Evolutionary conservation across 176 grass and related monocot species (phyloP), one percentile per base, ranked within the genome.

Genomic region (Olyra latifolia): DNA sequence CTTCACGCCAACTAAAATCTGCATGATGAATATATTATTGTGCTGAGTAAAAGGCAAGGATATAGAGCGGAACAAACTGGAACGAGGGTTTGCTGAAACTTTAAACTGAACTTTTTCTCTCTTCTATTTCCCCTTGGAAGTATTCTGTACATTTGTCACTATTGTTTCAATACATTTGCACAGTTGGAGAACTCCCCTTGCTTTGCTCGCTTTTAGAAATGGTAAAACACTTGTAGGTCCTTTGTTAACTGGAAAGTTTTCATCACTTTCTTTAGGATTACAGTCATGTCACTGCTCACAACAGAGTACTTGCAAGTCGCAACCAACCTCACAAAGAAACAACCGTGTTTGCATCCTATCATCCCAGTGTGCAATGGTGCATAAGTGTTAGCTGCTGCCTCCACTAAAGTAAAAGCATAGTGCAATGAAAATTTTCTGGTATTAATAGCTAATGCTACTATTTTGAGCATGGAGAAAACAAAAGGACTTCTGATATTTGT

Each of bases 1-100:
- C 74, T 95, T 98, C 86, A 98, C 88, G 66, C 96, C 96, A 57
- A 95, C 78, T 80, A 95, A 83, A 77, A 98, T 82, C 96, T 98
- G 80, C 48, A 90, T 52, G 69, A 84, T 66, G 32, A 75, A 48
- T 41, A 69, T 73, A 82, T 16, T 48, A 16, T 58, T 79, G 14
- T 80, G 35, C 16, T 80, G 52, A 81, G 62, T 62, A 80, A 30
- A 88, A 43, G 48, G 60, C 20, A 66, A 78, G 7, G 61, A 47
- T 56, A 50, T 79, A 56, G 24, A 66, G 1, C 57, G 27, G 41
- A 82, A 83, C 15, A 83, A 82, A 65, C 47, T 57, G 15, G 79
- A 83, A 57, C 71, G 74, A 56, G 49, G n/a, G 71, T 59, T 39
- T 83, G 25, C 7, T n/a, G 28, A 77, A 77, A 62, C 53, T 71